Conservation (phyloP, 768 basidiomycete species). For the Pisolithus sp. region DNA sequence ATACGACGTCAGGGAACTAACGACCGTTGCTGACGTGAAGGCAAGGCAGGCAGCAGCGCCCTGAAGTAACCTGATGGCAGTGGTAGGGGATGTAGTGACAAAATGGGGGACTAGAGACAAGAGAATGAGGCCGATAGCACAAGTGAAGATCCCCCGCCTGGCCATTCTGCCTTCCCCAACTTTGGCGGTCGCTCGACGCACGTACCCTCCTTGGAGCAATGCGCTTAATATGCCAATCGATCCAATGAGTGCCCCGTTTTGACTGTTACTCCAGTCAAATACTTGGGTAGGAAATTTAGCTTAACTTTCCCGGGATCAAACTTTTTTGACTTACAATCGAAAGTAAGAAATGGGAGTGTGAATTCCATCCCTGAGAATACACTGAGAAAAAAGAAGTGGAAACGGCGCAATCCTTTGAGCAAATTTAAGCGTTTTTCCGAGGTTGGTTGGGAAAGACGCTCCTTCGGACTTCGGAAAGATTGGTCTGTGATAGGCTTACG, state of each 20-base stretch:
- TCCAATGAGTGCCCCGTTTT: conserved; percentile 79
- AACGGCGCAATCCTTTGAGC: conserved; percentile 52
- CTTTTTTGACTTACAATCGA: conserved; percentile 55
- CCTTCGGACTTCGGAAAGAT: conserved; percentile 9
- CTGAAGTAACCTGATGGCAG: conserved; percentile 51
- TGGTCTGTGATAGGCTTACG: conserved; percentile 16
- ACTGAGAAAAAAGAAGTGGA: conserved; percentile 83
- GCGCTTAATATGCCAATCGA: conserved; percentile 90
- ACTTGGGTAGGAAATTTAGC: conserved; percentile 39
- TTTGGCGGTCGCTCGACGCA: conserved; percentile 70
- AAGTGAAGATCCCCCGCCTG: conserved; percentile 68
- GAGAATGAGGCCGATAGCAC: conserved; percentile 61
- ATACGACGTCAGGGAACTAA: conserved; percentile 85
- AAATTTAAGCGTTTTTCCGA: conserved; percentile 46
- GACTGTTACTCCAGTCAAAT: conserved; percentile 82
- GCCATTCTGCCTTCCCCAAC: conserved; percentile 82
- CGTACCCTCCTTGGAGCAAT: conserved; percentile 89
- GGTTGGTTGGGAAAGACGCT: conserved; percentile 12
- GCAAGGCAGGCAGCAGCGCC: conserved; percentile 80
- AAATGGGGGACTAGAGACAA: conserved; percentile 67
- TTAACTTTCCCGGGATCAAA: neutral
- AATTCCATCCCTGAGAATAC: conserved; percentile 96
- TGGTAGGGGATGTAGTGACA: conserved; percentile 32
- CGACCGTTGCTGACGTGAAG: conserved; percentile 93
- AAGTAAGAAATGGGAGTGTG: conserved; percentile 92